Base-by-base conservation (phyloP, 2,329 filamentous ascomycete species). In the Nectriaceae sp. region DNA sequence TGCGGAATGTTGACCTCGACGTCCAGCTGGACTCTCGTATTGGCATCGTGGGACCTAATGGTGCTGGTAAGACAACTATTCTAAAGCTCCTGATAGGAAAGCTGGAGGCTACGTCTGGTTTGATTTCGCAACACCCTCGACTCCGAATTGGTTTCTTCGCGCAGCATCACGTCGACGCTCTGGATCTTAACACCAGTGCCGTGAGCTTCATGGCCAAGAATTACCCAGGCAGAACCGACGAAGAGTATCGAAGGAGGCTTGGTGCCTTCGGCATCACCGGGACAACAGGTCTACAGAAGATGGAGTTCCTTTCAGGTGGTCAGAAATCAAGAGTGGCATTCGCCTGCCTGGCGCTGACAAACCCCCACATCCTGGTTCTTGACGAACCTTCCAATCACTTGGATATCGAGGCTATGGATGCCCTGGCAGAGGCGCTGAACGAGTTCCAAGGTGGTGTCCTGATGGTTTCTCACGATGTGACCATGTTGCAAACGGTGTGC, bases 381-480 rank as follows among this genome's bases (percentile, higher is more conserved):
- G 94, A 99, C 80, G 94, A 99, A 72, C 94, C 94, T 68, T 96
- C 90, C 56, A 99, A 99, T 77, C 94, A 99, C 72, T 77, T 99
- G 63, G 94, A 99, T 83, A 97, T 99, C 61, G 94, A 99, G 71
- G 94, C 94, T 56, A 97, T 99, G 94, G 94, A 99, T 70, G 93
- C 94, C 11, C 77, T 99, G 44, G 87, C 90, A 4, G 84, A 87
- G 22, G 94, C 94, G 15, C 77, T 99, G 60, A 81, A 84, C 60
- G 83, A 86, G 56, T 99, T 97, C 75, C 82, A 96, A 73, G 94
- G 94, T 53, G 94, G 94, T 69, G 92, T 99, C 47, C 76, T 99
- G 63, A 97, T 99, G 91, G 94, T 99, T 48, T 96, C 89, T 65
- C 94, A 99, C 87, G 94, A 99, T 68, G 94, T 99, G 45, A 97